These are phyloP conservation scores for Lepidium aucheri DNA, from an alignment of 345 rosid species.

Conservation along the genomic window DNA sequence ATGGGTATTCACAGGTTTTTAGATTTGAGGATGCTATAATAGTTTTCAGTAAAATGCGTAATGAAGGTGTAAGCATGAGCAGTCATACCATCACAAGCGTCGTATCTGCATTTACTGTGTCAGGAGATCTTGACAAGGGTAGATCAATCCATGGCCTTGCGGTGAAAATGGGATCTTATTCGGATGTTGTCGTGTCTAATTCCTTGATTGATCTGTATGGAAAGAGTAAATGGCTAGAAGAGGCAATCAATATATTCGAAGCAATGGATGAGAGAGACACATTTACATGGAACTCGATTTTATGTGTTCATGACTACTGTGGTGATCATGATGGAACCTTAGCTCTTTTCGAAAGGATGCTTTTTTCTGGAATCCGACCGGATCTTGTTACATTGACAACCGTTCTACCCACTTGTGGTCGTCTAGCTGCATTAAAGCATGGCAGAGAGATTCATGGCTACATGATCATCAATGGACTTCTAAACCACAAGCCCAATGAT, in stretches of 20 bases:
- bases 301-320: conserved; percentile 43
- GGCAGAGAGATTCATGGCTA: conserved; percentile 48
- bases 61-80: conserved; percentile 28
- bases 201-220: conserved; percentile 70
- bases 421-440: conserved; percentile 43
- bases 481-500: conserved; percentile 23
- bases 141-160: conserved; percentile 40
- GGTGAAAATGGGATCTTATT: conserved; percentile 35
- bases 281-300: conserved; percentile 58
- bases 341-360: conserved; percentile 42
- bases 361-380: conserved; percentile 36
- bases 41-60: conserved; percentile 36
- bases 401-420: conserved; percentile 50
- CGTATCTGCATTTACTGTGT: conserved; percentile 38
- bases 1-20: conserved; percentile 44
- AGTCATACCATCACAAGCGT: conserved; percentile 45
- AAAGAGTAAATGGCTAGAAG: conserved; percentile 41
- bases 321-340: conserved; percentile 54
- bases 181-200: conserved; percentile 34
- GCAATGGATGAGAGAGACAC: conserved; percentile 40
- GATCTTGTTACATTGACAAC: conserved; percentile 49
- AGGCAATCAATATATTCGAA: conserved; percentile 37
- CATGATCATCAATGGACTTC: conserved; percentile 37
- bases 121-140: conserved; percentile 37
- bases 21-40: conserved; percentile 36